Conservation (phyloP, 2,329 filamentous ascomycete genomes). For the Talaromyces sp. region DNA sequence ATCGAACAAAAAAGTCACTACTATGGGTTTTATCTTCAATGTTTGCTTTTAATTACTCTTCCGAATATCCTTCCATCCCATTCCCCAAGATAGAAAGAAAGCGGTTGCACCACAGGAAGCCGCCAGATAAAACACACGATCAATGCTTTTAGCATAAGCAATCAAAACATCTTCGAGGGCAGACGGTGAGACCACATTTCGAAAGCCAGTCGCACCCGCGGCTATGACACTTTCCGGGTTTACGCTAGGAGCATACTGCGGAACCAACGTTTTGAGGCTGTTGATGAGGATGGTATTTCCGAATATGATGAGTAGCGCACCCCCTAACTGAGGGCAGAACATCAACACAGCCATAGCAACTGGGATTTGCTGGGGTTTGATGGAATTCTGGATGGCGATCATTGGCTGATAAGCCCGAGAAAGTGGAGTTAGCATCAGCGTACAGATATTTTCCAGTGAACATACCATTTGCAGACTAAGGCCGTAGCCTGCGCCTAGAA, state of each 20-base stretch:
- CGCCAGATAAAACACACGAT: background rate
- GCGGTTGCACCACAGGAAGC: background rate
- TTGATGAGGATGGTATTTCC: background rate
- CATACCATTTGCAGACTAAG: background rate
- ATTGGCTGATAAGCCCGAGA: background rate
- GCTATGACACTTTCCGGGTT: background rate
- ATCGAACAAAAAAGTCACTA: too few relatives aligned
- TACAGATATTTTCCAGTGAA: background rate
- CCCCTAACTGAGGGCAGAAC: background rate
- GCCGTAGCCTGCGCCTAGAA: background rate
- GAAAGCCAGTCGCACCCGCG: background rate
- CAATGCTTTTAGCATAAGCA: background rate
- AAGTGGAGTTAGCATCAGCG: too few relatives aligned
- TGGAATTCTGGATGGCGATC: background rate
- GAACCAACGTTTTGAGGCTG: background rate
- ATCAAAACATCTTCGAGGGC: background rate
- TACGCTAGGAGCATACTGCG: background rate
- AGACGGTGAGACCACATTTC: background rate
- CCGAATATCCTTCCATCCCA: background rate
- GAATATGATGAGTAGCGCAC: background rate
- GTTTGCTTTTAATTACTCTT: too few relatives aligned
- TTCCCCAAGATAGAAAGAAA: background rate
- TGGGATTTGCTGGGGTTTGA: background rate
- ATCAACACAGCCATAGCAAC: background rate
- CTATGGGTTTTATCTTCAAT: too few relatives aligned